phyloP scores from a whole-genome alignment of 164 flowering plant species.

The Chimonanthus salicifolius region DNA sequence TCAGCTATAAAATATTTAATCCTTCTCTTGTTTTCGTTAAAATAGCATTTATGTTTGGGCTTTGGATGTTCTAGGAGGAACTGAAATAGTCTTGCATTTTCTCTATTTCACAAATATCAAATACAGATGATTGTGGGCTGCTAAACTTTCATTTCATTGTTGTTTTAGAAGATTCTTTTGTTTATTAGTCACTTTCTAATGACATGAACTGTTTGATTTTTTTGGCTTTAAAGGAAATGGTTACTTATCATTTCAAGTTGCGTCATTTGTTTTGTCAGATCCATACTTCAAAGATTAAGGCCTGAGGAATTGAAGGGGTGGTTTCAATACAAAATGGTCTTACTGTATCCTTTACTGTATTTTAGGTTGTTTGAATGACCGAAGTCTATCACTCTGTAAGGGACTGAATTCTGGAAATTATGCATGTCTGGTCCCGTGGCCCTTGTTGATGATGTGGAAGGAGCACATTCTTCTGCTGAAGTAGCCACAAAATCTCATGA shows the following conservation, averaged over 20 bases:
- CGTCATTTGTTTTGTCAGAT: conserved; percentile 10
- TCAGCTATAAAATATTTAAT: neutral
- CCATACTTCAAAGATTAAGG: neutral
- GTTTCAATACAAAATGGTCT: neutral
- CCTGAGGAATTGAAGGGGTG: neutral
- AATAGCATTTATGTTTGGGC: neutral
- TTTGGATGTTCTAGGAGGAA: neutral
- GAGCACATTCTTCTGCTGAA: conserved; percentile 38
- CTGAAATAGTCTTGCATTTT: neutral
- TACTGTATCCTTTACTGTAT: neutral
- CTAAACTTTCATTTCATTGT: neutral
- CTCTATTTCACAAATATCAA: neutral
- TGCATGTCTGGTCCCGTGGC: conserved; percentile 96
- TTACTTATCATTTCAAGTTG: neutral
- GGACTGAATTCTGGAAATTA: conserved; percentile 35
- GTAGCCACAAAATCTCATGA: conserved; percentile 58
- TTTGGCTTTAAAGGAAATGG: neutral
- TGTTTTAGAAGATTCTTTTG: neutral
- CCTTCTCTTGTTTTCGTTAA: neutral
- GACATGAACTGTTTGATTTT: neutral
- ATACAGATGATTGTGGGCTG: neutral
- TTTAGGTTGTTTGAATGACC: conserved; percentile 15
- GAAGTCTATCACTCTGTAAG: conserved; percentile 15
- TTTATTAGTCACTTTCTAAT: neutral
- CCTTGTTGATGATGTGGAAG: conserved; percentile 36